phyloP scores from a whole-genome alignment of 441 rosid species.

The Jatropha podagrica region DNA sequence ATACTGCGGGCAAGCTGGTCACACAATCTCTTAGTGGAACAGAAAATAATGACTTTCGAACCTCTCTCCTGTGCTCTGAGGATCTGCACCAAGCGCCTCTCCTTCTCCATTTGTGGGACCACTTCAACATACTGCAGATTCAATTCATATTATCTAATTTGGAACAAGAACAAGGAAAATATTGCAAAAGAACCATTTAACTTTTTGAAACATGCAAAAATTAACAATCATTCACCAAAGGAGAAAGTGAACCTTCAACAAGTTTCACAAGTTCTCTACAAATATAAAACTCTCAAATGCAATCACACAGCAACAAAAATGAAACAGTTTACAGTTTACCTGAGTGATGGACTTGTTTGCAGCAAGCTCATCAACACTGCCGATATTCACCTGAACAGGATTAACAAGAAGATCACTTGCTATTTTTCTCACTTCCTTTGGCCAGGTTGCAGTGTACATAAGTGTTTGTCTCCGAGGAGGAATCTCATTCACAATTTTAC shows the following conservation, averaged over 20 bases:
- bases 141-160: neutral
- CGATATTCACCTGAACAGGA: slow-evolving; percentile 97
- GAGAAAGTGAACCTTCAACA: slow-evolving; percentile 1
- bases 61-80: slow-evolving; percentile 89
- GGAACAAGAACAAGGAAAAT: neutral
- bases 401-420: slow-evolving; percentile 86
- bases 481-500: slow-evolving; percentile 91
- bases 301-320: slow-evolving; percentile 9
- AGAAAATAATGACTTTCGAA: slow-evolving; percentile 82
- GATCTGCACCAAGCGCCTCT: slow-evolving; percentile 88
- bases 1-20: slow-evolving; percentile 87
- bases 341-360: slow-evolving; percentile 97
- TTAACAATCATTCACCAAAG: neutral
- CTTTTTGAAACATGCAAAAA: neutral
- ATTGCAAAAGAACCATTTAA: neutral
- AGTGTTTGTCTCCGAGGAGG: slow-evolving; percentile 90
- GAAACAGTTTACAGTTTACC: slow-evolving; percentile 36
- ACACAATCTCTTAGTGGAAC: slow-evolving; percentile 87
- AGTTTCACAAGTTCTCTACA: neutral
- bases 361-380: slow-evolving; percentile 88
- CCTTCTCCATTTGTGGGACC: slow-evolving; percentile 87
- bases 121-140: slow-evolving; percentile 80
- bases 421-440: slow-evolving; percentile 92
- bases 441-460: slow-evolving; percentile 98
- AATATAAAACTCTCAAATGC: neutral